Base-by-base conservation (phyloP, 2,329 filamentous ascomycete species). In the Aspergillus sp. region DNA sequence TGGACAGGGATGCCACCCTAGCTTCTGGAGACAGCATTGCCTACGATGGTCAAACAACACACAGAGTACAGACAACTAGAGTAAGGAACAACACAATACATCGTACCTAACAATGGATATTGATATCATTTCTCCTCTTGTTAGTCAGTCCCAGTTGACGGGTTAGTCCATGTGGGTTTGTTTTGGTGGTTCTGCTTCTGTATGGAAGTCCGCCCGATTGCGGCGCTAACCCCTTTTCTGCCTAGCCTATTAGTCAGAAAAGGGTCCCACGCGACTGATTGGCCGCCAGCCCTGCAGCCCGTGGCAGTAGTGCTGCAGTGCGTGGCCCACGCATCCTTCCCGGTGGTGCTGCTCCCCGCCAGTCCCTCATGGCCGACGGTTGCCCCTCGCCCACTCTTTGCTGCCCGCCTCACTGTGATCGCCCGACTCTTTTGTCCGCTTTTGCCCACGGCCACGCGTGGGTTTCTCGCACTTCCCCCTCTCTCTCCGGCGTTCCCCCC, bases 401-500 rank as follows among this genome's bases (percentile, higher is more conserved):
- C 35, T 11, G 19, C 33, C 33, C 12, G 12, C 33, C 33, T 19
- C 12, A 34, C 27, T 33, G 11, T 19, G 29, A 29, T 37, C 27
- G 27, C 37, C 13, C 37, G 28, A 38, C 27, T 42, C 32, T 41
- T 45, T 13, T 34, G 9, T 6, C 35, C 35, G 11, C 35, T 27
- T 19, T 4, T 19, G 19, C 19, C 19, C 19, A 19, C 19, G 19
- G 19, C 19, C 19, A 19, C 19, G 19, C 19, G 19, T 19, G 19
- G 19, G 19, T 19, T 19, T 19, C 19, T 19, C 19, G 19, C 44
- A 37, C 35, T 44, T 40, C 37, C 33, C 35, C 39, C 29, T 41
- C 31, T 33, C 30, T 42, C 19, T 44, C 42, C 40, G 19, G 19
- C 19, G 19, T 19, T 33, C 37, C 34, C 43, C 39, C 37, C 44